phyloP scores from a whole-genome alignment of 176 grass and related monocot genomes.

The Otatea glauca region DNA sequence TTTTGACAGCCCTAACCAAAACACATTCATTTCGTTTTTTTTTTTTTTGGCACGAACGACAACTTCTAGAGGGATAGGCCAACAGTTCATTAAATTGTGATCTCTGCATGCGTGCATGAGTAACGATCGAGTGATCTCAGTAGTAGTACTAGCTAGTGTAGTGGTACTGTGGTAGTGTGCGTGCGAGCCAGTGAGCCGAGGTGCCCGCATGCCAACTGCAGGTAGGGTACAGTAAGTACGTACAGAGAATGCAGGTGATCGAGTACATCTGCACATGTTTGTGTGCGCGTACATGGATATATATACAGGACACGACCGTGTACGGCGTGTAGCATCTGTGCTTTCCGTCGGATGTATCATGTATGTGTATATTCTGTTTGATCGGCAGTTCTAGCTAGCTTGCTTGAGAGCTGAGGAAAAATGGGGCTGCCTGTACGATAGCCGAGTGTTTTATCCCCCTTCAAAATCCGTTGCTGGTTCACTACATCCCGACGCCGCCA shows the following conservation, averaged over 20 bases:
- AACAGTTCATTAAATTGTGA: not conserved
- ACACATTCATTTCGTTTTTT: slow-evolving; percentile 4
- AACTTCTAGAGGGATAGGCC: not conserved
- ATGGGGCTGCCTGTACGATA: too few relatives aligned
- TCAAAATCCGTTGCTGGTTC: too few relatives aligned
- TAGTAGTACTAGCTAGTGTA: not conserved
- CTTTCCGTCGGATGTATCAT: too few relatives aligned
- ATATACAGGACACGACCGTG: not conserved
- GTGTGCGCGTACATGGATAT: not conserved
- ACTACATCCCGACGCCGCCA: too few relatives aligned
- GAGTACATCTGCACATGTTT: not conserved
- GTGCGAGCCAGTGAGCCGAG: not conserved
- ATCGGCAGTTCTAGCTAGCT: not conserved
- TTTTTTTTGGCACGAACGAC: not conserved
- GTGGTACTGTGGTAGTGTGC: not conserved
- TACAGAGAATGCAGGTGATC: not conserved
- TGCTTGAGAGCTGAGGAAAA: not conserved
- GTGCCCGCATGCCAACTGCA: not conserved
- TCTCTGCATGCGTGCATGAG: not conserved
- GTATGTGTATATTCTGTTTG: not conserved
- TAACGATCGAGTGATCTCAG: not conserved
- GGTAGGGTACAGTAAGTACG: not conserved
- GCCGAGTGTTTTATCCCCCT: too few relatives aligned
- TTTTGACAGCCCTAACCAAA: not conserved
- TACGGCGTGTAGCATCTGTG: not conserved